Evolutionary conservation across 2,329 filamentous ascomycete species (phyloP).

Genomic region (Phoma sp.): DNA sequence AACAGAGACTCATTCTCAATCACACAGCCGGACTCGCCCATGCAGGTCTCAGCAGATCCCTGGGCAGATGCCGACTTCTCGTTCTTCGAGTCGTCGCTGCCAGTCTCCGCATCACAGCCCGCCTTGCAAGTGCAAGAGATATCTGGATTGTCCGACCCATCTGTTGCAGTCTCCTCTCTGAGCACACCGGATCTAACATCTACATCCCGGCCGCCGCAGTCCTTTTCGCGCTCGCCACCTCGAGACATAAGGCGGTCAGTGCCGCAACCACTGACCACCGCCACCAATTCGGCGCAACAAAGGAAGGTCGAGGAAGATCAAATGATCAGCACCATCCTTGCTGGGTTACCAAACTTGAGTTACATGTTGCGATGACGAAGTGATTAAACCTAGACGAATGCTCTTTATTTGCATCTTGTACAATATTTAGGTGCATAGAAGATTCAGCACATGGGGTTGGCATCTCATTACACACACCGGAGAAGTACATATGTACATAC

Average conservation of each 20-base stretch:
- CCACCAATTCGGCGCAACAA: constrained; percentile 32
- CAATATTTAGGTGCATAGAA: background rate
- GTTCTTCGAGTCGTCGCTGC: constrained; percentile 40
- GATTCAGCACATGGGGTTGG: background rate
- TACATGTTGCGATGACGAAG: constrained; percentile 37
- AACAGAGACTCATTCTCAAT: background rate
- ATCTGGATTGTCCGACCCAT: constrained; percentile 19
- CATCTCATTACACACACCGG: background rate
- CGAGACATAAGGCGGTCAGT: constrained; percentile 23
- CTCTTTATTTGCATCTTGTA: background rate
- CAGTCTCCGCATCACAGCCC: constrained; percentile 5
- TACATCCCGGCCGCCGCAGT: constrained; percentile 18
- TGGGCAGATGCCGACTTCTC: constrained; percentile 29
- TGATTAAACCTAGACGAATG: background rate
- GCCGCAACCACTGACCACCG: constrained; percentile 32
- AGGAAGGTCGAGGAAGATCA: constrained; percentile 40
- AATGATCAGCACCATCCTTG: constrained; percentile 33
- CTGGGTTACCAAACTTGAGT: constrained; percentile 37
- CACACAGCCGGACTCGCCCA: constrained; percentile 2
- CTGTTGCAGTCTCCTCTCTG: constrained; percentile 38
- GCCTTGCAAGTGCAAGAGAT: constrained; percentile 11
- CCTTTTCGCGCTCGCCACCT: constrained; percentile 29
- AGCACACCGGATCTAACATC: constrained; percentile 22
- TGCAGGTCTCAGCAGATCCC: constrained; percentile 15
- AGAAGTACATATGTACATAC: constrained; percentile 3